Percentiles rank a stretch among this genome's conserved stretches.
Conservation (phyloP, 2,329 filamentous ascomycete genomes). For the Nemania sp. region DNA sequence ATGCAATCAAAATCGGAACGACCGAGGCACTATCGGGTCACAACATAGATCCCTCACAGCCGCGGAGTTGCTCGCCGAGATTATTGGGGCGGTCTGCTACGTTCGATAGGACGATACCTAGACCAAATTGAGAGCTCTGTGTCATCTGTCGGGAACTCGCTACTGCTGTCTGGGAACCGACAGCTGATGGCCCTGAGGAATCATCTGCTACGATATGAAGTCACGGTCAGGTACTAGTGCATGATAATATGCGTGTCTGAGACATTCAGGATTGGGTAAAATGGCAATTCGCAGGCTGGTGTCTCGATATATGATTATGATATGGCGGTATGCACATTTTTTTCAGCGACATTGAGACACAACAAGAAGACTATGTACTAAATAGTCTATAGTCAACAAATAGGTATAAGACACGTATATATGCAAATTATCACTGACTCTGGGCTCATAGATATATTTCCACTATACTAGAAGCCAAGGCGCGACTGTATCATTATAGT, state of each 20-base stretch:
- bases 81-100: neutral
- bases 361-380: no score
- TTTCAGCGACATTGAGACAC: neutral
- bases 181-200: neutral
- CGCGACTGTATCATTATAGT: neutral
- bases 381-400: no score
- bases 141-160: neutral
- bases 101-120: neutral
- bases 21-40: conserved; percentile 3
- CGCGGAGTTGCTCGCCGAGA: conserved; percentile 7
- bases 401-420: no score
- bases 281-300: no score
- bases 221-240: conserved; percentile 3
- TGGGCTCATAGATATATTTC: no score
- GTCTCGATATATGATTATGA: neutral
- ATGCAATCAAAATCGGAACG: conserved; percentile 3
- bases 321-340: neutral
- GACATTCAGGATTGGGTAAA: conserved; percentile 1
- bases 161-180: neutral
- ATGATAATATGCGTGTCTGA: conserved; percentile 7
- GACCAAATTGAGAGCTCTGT: neutral
- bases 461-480: no score
- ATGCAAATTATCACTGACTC: no score
- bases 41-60: conserved; percentile 10
- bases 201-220: neutral